Base-by-base conservation (phyloP, 2,329 filamentous ascomycete species). In the Remersonia thermophila region DNA sequence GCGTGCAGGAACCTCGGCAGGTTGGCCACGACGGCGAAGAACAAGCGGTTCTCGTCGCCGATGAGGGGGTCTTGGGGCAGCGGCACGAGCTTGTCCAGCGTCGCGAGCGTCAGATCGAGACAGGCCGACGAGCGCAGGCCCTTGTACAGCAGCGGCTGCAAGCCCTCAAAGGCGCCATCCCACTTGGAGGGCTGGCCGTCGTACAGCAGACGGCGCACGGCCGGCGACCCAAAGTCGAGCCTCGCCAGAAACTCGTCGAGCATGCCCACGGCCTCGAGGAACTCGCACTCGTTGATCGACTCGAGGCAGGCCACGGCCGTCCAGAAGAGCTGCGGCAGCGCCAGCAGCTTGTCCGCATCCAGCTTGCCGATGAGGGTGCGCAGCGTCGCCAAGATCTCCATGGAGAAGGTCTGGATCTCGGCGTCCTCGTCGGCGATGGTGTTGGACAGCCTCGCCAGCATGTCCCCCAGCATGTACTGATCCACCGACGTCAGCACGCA, bases 321-420 rank as follows among this genome's bases (percentile, higher is more conserved):
- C 93, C 93, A 98, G 59, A 98, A 96, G 1, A 98, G 66, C 51
- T 96, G 89, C 2, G 91, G 91, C 46, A 94, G 95, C n/a, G 78
- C 77, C 32, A 93, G 60, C 2, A 98, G 67, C 53, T 87, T 81
- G 27, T 81, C 73, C 0, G 81, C 69, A 14, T 87, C 79, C 18
- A 96, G 64, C 37, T 89, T 91, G 46, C 77, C 73, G 39, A 98
- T 93, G 30, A 98, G 80, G 0, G 86, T 86, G 53, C 93, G 87
- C 35, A 98, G 59, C 0, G 93, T 98, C 0, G 87, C 95, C 36
- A 98, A 60, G 39, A 98, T 96, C 55, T 98, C 93, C 80, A 96
- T 89, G 0, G 91, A 93, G 52, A 98, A 98, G 0, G 86, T 89
- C 51, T 95, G 85, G 36, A 95, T 93, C 59, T 96, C 89, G 0